A percentile compares a stretch with the other conserved stretches of the same genome.
phyloP scores from a whole-genome alignment of 306 rosid species.

The Hippophae tibetana region DNA sequence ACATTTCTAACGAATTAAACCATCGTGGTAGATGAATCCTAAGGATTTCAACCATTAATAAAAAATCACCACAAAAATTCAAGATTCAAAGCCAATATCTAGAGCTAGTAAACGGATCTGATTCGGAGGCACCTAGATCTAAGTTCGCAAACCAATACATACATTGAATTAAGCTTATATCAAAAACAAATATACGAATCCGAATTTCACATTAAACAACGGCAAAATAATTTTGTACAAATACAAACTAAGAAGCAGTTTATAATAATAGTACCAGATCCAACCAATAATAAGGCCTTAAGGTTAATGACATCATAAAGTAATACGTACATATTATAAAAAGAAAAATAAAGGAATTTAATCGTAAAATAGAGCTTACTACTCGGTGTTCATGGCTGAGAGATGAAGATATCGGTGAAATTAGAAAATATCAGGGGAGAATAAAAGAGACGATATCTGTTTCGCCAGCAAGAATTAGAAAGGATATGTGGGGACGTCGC shows the following conservation, averaged over 20 bases:
- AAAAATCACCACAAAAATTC: no score
- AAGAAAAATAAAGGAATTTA: neutral
- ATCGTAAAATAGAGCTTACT: slow-evolving; percentile 44
- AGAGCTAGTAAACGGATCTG: slow-evolving; percentile 25
- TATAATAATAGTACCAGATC: slow-evolving; percentile 26
- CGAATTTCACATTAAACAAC: neutral
- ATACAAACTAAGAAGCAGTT: slow-evolving; percentile 8
- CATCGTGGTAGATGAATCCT: no score
- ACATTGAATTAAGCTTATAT: neutral
- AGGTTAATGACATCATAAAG: neutral
- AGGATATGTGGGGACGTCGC: slow-evolving; percentile 19
- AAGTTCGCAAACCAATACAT: slow-evolving; percentile 1
- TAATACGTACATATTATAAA: slow-evolving; percentile 4
- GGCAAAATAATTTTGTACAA: neutral
- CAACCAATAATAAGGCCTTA: neutral
- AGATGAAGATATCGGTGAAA: slow-evolving; percentile 21
- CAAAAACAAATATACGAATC: neutral
- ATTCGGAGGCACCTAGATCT: slow-evolving; percentile 23
- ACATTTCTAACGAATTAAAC: no score
- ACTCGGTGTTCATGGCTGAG: slow-evolving; percentile 84
- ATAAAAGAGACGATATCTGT: neutral
- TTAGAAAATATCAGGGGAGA: neutral
- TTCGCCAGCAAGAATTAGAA: slow-evolving; percentile 26
- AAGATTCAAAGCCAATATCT: neutral
- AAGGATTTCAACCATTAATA: no score